Evolutionary conservation across 1,284 basidiomycete species (phyloP).

Genomic region (Melampsora larici-populina): DNA sequence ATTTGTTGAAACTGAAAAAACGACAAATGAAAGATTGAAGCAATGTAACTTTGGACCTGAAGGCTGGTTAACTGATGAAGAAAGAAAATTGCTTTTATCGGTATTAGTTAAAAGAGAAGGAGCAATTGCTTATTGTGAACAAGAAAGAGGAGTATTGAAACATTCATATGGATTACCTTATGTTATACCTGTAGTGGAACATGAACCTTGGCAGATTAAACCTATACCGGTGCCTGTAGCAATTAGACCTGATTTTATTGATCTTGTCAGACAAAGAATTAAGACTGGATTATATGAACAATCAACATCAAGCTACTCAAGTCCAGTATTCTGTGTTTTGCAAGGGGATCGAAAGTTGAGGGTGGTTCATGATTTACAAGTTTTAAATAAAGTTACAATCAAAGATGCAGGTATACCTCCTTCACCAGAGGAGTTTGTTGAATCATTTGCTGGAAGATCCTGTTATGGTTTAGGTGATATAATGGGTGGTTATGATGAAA

Average conservation of each 20-base stretch:
- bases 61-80: not conserved
- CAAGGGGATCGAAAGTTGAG: too few species aligned
- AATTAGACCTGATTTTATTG: not conserved
- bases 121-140: not conserved
- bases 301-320: too few species aligned
- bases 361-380: not conserved
- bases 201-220: slow-evolving; percentile 5
- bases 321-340: too few species aligned
- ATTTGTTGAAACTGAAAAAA: too few species aligned
- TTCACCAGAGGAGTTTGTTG: not conserved
- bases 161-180: slow-evolving; percentile 1
- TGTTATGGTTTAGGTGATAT: slow-evolving; percentile 11
- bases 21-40: not conserved
- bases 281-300: too few species aligned
- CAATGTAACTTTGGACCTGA: slow-evolving; percentile 6
- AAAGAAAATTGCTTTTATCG: not conserved
- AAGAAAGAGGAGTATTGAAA: slow-evolving; percentile 2
- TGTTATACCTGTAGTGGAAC: slow-evolving; percentile 4
- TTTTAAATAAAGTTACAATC: too few species aligned
- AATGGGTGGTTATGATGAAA: too few species aligned
- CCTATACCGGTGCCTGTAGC: slow-evolving; percentile 6
- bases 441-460: not conserved
- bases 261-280: slow-evolving; percentile 4
- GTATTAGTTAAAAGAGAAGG: not conserved
- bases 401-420: slow-evolving; percentile 2